Percentiles rank a stretch among this genome's conserved stretches.
phyloP scores from a whole-genome alignment of 83 land plant genomes.

The Larix sibirica region DNA sequence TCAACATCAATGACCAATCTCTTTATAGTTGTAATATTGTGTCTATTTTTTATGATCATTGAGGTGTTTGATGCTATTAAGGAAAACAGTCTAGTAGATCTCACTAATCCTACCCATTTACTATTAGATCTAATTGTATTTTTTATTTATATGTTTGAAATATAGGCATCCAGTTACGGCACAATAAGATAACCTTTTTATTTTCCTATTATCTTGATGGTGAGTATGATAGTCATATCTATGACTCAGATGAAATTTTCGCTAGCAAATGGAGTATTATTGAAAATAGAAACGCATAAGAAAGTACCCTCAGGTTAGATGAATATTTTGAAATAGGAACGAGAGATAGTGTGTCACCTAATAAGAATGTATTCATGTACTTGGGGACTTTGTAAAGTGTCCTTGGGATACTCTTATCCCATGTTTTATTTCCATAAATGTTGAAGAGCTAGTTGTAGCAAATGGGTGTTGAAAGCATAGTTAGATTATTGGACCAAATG shows the following conservation, averaged over 20 bases:
- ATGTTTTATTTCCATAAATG: too few relatives aligned
- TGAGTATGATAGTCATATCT: neutral
- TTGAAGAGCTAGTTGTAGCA: too few relatives aligned
- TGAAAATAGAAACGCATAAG: constrained; percentile 8
- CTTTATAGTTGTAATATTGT: constrained; percentile 30
- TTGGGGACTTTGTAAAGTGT: constrained; percentile 33
- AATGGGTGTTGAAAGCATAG: too few relatives aligned
- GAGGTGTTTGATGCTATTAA: constrained; percentile 48
- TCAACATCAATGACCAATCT: constrained; percentile 32
- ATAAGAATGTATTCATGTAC: constrained; percentile 43
- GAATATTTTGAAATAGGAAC: constrained; percentile 14
- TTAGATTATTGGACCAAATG: too few relatives aligned
- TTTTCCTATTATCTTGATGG: too few relatives aligned
- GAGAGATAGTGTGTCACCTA: constrained; percentile 5
- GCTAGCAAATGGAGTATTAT: constrained; percentile 9
- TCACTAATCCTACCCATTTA: constrained; percentile 60
- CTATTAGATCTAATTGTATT: constrained; percentile 57
- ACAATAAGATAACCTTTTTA: neutral
- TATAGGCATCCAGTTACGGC: constrained; percentile 48
- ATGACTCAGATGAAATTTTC: constrained; percentile 7
- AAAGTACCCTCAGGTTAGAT: constrained; percentile 23
- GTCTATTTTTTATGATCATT: constrained; percentile 42
- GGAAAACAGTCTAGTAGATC: constrained; percentile 50
- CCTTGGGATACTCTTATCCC: too few relatives aligned
- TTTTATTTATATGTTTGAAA: constrained; percentile 53